These are phyloP conservation scores for Purpureocillium lavendulum DNA, from an alignment of 2,329 filamentous ascomycete species.

Conservation along the genomic window DNA sequence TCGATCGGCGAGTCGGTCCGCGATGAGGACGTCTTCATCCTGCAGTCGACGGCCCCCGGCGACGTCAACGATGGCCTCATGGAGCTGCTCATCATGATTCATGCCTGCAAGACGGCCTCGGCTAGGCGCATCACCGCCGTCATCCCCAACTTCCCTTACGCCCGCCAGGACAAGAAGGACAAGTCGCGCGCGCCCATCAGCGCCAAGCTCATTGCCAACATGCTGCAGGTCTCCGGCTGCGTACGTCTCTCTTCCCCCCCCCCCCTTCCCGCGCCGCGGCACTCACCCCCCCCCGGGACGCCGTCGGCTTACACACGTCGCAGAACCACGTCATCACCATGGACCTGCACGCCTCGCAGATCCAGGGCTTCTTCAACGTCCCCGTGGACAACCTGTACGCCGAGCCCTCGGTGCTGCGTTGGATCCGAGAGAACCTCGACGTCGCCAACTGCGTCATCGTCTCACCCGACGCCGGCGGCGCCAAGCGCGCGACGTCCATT, in stretches of 20 bases:
- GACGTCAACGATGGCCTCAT: conserved; percentile 98
- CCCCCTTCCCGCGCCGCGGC: not conserved
- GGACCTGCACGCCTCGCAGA: conserved; percentile 90
- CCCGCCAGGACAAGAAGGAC: conserved; percentile 96
- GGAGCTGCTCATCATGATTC: conserved; percentile 98
- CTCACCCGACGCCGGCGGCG: conserved; percentile 88
- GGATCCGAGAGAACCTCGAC: conserved; percentile 80
- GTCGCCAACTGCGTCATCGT: conserved; percentile 86
- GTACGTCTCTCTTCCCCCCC: conserved; percentile 15
- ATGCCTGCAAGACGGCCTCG: conserved; percentile 63
- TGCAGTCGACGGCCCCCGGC: conserved; percentile 89
- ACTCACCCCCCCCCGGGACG: not conserved
- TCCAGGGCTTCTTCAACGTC: conserved; percentile 91
- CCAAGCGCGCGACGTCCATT: conserved; percentile 88
- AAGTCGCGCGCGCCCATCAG: conserved; percentile 90
- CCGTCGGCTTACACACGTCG: not conserved
- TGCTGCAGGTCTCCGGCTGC: conserved; percentile 91
- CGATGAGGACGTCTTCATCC: conserved; percentile 97
- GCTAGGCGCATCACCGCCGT: conserved; percentile 91
- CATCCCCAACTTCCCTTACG: conserved; percentile 94
- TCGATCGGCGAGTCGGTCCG: conserved; percentile 93
- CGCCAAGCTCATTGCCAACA: conserved; percentile 92
- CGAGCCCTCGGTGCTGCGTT: conserved; percentile 83
- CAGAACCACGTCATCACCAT: conserved; percentile 70
- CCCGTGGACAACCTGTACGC: conserved; percentile 77